Evolutionary conservation across 148 eudicot species (phyloP).

Genomic region (Heliosperma pusillum): DNA sequence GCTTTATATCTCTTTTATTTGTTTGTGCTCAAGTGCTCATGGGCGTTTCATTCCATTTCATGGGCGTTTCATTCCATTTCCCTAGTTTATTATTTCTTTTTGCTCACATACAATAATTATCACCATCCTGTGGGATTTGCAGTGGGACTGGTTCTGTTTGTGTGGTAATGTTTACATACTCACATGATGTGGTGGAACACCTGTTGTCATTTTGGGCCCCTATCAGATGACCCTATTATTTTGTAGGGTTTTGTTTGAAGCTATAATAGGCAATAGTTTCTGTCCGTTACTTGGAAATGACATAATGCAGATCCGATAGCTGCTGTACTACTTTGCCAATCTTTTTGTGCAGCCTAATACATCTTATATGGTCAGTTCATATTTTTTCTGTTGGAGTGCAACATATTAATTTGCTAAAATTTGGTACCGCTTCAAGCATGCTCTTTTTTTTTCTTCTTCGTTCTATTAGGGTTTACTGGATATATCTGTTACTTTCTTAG

Average conservation of each 20-base stretch:
- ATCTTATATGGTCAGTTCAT: background rate
- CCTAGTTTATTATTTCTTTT: background rate
- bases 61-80: background rate
- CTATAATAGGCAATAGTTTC: background rate
- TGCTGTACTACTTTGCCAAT: too few species aligned
- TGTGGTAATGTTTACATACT: background rate
- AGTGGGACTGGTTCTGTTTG: background rate
- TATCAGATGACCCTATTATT: background rate
- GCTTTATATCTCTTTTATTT: background rate
- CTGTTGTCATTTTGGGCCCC: background rate
- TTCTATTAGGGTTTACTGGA: too few species aligned
- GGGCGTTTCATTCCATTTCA: background rate
- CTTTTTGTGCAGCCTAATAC: background rate
- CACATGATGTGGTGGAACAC: background rate
- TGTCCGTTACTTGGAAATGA: too few species aligned
- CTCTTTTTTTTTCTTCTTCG: too few species aligned
- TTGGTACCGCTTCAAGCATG: too few species aligned
- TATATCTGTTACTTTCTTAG: background rate
- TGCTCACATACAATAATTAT: background rate
- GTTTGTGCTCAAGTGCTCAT: background rate
- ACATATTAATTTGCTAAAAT: background rate
- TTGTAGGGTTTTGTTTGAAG: background rate
- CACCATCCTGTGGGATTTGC: background rate
- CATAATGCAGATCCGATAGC: too few species aligned
- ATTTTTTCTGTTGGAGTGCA: background rate